Base-by-base conservation (phyloP, 345 rosid genomes). In the Conringia planisiliqua region DNA sequence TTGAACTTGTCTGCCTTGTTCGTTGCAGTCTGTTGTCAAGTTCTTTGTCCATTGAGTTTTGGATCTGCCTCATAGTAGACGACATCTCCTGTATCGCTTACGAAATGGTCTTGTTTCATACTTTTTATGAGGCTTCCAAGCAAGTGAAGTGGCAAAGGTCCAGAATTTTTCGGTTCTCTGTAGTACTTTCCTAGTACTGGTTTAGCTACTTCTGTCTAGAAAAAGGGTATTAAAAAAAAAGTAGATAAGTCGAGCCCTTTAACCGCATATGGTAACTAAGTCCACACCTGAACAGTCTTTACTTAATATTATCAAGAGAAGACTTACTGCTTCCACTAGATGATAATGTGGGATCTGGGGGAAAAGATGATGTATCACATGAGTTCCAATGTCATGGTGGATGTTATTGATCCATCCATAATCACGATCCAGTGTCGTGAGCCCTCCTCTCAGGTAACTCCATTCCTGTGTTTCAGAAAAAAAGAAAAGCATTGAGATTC, bases 321-420 rank as follows among this genome's bases (percentile, higher is more conserved):
- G 51, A 73, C 86, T 85, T 55, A 93, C 98, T 7, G 98, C 98
- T 85, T 93, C 98, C 11, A 89, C 66, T 58, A 93, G 84, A 80
- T 90, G 90, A 58, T 93, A 93, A 75, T 93, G 98, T 24, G 98
- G 98, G 82, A 93, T 93, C 76, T 93, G 98, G 3, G 98, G 97
- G 85, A 93, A 93, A 63, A 90, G 90, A 64, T 93, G 97, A 71
- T 93, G 98, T 46, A 93, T 79, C 38, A 93, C 98, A 83, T 93
- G 98, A 20, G 97, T 93, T 50, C 98, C 98, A 26, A 93, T 93
- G 58, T 93, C 98, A 44, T 93, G 98, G 81, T 93, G 98, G 81
- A 93, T 86, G 87, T 86, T 88, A 70, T 93, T 93, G 79, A 93
- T 82, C 83, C 84, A 66, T 71, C 98, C 98, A 18, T 90, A 52